phyloP scores from a whole-genome alignment of 1,284 basidiomycete genomes.

The Farysia itapuensis region DNA sequence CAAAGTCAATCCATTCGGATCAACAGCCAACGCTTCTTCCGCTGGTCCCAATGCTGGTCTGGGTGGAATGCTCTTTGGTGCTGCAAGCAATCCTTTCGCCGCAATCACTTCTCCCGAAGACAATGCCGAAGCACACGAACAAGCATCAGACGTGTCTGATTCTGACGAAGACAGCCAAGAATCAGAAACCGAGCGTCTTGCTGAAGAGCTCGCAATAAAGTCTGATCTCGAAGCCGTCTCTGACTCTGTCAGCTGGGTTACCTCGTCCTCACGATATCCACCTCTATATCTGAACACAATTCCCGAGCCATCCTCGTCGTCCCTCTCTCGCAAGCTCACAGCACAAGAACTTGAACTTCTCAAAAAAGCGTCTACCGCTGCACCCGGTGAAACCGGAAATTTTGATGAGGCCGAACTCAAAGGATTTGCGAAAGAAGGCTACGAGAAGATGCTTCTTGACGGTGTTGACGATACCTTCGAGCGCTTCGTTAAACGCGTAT shows the following conservation, averaged over 20 bases:
- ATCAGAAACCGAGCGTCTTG: slow-evolving; percentile 35
- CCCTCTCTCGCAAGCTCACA: slow-evolving; percentile 22
- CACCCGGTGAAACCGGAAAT: slow-evolving; percentile 6
- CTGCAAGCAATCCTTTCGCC: slow-evolving; percentile 34
- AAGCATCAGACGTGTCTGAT: slow-evolving; percentile 6
- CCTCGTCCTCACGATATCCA: slow-evolving; percentile 31
- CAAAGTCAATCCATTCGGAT: slow-evolving; percentile 43
- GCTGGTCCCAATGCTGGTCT: slow-evolving; percentile 9
- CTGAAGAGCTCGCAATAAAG: slow-evolving; percentile 56
- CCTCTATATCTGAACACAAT: slow-evolving; percentile 52
- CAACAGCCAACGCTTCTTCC: slow-evolving; percentile 1
- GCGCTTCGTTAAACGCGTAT: slow-evolving; percentile 49
- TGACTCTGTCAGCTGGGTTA: slow-evolving; percentile 37
- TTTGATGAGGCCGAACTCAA: slow-evolving; percentile 39
- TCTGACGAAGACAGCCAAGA: slow-evolving; percentile 38
- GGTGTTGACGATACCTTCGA: slow-evolving; percentile 55
- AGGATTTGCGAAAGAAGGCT: slow-evolving; percentile 45
- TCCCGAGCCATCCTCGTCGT: slow-evolving; percentile 47
- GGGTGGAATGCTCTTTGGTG: slow-evolving; percentile 44
- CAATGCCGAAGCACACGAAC: neutral
- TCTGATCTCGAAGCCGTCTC: slow-evolving; percentile 36
- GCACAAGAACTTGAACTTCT: slow-evolving; percentile 23
- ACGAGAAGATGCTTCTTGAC: slow-evolving; percentile 50
- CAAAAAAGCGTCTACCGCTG: slow-evolving; percentile 20
- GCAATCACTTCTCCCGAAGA: slow-evolving; percentile 1